Base-by-base conservation (phyloP, 306 rosid genomes). In the Lathyrus tuberosus region DNA sequence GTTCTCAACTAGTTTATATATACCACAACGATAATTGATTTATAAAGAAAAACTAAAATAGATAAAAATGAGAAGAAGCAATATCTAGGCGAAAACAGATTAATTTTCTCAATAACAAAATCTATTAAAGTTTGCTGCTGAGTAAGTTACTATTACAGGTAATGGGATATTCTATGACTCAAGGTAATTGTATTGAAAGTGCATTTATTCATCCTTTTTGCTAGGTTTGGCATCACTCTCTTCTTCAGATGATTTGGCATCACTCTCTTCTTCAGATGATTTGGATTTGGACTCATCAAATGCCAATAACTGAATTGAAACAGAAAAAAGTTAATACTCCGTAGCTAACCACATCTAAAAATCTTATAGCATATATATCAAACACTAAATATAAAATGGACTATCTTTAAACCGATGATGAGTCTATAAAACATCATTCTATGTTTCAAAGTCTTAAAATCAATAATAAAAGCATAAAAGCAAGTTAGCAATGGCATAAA, bases 191-290 rank as follows among this genome's bases (percentile, higher is more conserved):
- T 56, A 61, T 58, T 62, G 68, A 40, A 41, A 40, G 13, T 4
- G 6, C 18, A 40, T 64, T 64, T 71, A 88, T 72, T 88, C 97
- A 71, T 57, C 80, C 84, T 86, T 88, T 83, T 88, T 91, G 88
- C 71, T 76, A 46, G 78, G 46, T 69, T 79, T 88, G 35, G 44
- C 78, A 71, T 80, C 91, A 63, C 66, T 75, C 24, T 44, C 84
- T 61, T 82, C 92, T 80, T 83, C 68, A 51, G 89, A 77, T 70
- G 84, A 63, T 37, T 37, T 41, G 2, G 80, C 78, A 71, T 80
- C 91, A 63, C 69, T 75, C 24, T 44, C 84, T 61, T 82, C 92
- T 80, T 83, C 68, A 51, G 89, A 77, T 70, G 84, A 63, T 37
- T 37, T 41, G 3, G 80, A 49, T 49, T 49, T 49, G 57, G 28